Conservation (phyloP, 257 asterid genomes). For the Solanum dulcamara region DNA sequence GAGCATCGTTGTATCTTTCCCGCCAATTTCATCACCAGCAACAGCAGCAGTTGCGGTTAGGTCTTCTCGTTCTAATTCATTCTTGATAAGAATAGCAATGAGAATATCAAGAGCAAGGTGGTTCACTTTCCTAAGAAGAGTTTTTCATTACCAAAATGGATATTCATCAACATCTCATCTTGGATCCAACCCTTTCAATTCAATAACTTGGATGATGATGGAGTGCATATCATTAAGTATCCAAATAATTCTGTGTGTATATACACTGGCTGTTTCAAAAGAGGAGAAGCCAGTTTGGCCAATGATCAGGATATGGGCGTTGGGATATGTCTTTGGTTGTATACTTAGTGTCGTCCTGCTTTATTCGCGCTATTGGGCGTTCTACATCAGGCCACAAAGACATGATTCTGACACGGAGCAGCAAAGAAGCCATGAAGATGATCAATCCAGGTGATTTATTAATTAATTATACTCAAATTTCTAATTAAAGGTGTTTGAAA, state of each 20-base stretch:
- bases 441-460: constrained; percentile 38
- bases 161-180: constrained; percentile 52
- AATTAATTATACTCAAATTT: not conserved
- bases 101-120: constrained; percentile 65
- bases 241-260: constrained; percentile 33
- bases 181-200: constrained; percentile 78
- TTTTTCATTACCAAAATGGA: constrained; percentile 81
- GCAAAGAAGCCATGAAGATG: constrained; percentile 38
- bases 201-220: constrained; percentile 62
- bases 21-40: constrained; percentile 18
- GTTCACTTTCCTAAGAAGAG: constrained; percentile 69
- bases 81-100: constrained; percentile 60
- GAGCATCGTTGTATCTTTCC: constrained; percentile 1
- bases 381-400: constrained; percentile 4
- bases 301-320: constrained; percentile 76
- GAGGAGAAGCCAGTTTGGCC: constrained; percentile 87
- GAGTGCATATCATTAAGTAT: constrained; percentile 41
- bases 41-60: constrained; percentile 1
- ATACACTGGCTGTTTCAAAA: constrained; percentile 41
- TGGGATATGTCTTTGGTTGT: constrained; percentile 69
- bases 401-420: constrained; percentile 51
- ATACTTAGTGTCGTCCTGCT: constrained; percentile 41
- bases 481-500: not conserved
- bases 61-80: constrained; percentile 12
- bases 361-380: constrained; percentile 35